Base-by-base conservation (phyloP, 495 filamentous ascomycete genomes). In the Penicillium coprophilum region DNA sequence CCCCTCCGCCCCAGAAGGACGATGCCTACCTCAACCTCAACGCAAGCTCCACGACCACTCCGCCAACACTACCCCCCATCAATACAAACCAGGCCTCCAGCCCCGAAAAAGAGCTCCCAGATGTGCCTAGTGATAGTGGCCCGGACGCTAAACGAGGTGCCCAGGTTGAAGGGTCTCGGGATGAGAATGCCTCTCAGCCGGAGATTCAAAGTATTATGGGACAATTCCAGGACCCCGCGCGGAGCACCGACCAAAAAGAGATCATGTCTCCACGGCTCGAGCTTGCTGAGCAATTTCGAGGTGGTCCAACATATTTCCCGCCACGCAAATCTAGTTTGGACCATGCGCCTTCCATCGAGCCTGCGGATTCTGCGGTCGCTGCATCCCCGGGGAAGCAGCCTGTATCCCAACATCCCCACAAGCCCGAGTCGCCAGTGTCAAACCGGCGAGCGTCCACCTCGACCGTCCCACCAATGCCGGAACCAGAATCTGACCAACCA, bases 171-270 rank as follows among this genome's bases (percentile, higher is more conserved):
- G 80, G 82, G 57, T 77, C 83, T 50, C 78, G 78, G 31, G 84
- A 87, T 48, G 82, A 81, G n/a, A 66, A 55, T 55, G 83, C 81
- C 27, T 91, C 90, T 4, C 85, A 85, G 50, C 85, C 87, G 1
- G 94, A 97, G 67, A 97, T 98, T 47, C 90, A 97, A 71, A 96
- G 81, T 64, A 97, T 98, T 58, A 96, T 98, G 87, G 92, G 92
- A 40, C 81, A 85, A 63, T 91, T 91, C 52, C 84, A 84, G 61
- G 85, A 87, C 60, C 82, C 82, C 19, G 81, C 82, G 2, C 82
- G 83, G 47, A 87, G 83, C 11, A 85, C 80, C 11, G 85, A 78
- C 28, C 80, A 84, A 52, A 82, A 90, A 10, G 88, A 91, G 69
- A 88, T 92, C 57, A 89, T 91, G 86, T 90, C 90, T 46, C 89